Evolutionary conservation across 352 stramenopile species (phyloP).

Genomic region (Hyaloperonospora arabidopsidis): DNA sequence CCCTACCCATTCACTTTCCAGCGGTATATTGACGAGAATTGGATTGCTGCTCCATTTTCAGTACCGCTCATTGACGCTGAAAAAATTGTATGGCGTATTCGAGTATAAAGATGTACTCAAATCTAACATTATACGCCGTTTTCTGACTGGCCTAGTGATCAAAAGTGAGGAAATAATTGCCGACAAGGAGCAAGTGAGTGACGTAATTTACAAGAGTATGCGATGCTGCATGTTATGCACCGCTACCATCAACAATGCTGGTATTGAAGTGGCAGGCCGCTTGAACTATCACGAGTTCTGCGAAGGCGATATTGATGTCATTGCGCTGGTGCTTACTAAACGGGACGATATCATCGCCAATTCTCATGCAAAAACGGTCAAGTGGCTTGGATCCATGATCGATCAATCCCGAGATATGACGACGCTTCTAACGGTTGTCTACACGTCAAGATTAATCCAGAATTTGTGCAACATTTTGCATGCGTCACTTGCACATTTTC

Average conservation of each 20-base stretch:
- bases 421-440: conserved; percentile 47
- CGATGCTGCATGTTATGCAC: conserved; percentile 60
- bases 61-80: conserved; percentile 27
- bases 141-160: conserved; percentile 20
- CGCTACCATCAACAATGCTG: conserved; percentile 39
- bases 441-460: conserved; percentile 51
- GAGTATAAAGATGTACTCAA: conserved; percentile 9
- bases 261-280: neutral
- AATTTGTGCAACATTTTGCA: conserved; percentile 52
- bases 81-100: conserved; percentile 8
- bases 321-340: conserved; percentile 36
- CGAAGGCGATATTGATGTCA: conserved; percentile 34
- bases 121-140: conserved; percentile 20
- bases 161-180: conserved; percentile 2
- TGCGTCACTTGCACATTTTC: conserved; percentile 37
- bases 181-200: conserved; percentile 18
- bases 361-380: conserved; percentile 52
- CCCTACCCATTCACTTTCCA: conserved; percentile 10
- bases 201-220: conserved; percentile 48
- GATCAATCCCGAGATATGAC: conserved; percentile 51
- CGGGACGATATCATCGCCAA: conserved; percentile 21
- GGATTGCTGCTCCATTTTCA: conserved; percentile 20
- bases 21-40: conserved; percentile 12
- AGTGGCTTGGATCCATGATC: conserved; percentile 75
- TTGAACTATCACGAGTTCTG: conserved; percentile 44